Percentiles rank a stretch among this genome's conserved stretches.
Conservation (phyloP, 768 basidiomycete genomes). For the Mycena olivaceomarginata region DNA sequence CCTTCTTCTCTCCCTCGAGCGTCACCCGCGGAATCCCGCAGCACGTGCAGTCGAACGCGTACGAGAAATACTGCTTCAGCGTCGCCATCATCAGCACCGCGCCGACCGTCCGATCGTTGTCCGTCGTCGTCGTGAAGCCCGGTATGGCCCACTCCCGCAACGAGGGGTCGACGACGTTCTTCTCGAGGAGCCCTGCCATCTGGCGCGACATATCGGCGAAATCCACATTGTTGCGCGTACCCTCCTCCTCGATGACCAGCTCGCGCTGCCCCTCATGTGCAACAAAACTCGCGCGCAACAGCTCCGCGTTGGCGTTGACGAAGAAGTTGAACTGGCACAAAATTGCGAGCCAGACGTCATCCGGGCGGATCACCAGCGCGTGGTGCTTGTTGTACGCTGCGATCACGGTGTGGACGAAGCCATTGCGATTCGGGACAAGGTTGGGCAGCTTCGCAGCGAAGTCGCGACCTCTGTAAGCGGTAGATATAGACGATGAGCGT, state of each 20-base stretch:
- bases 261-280: slow-evolving; percentile 49
- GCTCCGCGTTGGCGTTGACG: background rate
- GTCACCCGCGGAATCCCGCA: too few relatives aligned
- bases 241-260: background rate
- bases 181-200: background rate
- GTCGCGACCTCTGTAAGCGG: too few relatives aligned
- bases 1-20: too few relatives aligned
- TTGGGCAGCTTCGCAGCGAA: background rate
- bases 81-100: too few relatives aligned
- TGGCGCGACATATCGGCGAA: background rate
- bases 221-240: background rate
- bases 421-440: background rate
- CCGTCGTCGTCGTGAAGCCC: too few relatives aligned
- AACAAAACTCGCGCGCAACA: slow-evolving; percentile 47
- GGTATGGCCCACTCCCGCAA: too few relatives aligned
- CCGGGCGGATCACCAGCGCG: slow-evolving; percentile 64
- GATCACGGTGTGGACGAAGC: slow-evolving; percentile 3
- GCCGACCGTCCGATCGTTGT: too few relatives aligned
- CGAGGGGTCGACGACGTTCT: too few relatives aligned
- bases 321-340: slow-evolving; percentile 56
- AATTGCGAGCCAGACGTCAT: slow-evolving; percentile 69
- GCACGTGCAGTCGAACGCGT: too few relatives aligned
- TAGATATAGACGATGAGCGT: too few relatives aligned
- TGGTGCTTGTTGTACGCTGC: background rate
- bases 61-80: too few relatives aligned